Evolutionary conservation across 148 eudicot genomes (phyloP).

Genomic region (Chenopodium berlandieri): DNA sequence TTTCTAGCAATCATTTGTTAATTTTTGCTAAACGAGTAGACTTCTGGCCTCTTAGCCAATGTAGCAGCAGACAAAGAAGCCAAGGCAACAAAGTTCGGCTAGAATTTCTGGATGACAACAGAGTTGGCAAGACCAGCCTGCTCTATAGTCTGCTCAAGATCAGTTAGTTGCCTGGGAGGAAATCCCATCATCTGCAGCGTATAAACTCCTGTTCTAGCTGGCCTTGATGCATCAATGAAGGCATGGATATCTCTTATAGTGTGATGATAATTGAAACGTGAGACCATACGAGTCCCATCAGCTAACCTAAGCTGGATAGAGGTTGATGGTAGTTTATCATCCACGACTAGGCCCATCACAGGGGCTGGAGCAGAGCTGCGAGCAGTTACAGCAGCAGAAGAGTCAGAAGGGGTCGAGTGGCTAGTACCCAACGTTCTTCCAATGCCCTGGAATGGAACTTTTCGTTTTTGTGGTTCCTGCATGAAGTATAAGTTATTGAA

Average conservation of each 20-base stretch:
- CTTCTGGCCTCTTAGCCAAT: neutral
- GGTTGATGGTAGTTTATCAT: conserved; percentile 55
- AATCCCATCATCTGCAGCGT: conserved; percentile 71
- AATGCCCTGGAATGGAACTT: conserved; percentile 55
- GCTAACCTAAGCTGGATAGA: conserved; percentile 77
- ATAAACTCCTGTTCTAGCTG: conserved; percentile 51
- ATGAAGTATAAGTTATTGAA: conserved; percentile 13
- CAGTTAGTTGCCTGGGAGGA: conserved; percentile 76
- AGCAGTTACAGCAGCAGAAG: conserved; percentile 24
- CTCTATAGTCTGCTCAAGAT: conserved; percentile 71
- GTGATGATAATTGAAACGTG: conserved; percentile 70
- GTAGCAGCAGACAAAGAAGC: neutral
- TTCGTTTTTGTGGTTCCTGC: conserved; percentile 54
- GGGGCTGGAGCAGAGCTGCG: conserved; percentile 50
- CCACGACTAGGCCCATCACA: conserved; percentile 54
- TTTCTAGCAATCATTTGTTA: conserved; percentile 5
- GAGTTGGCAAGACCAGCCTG: conserved; percentile 81
- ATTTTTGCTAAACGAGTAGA: neutral
- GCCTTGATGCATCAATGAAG: conserved; percentile 76
- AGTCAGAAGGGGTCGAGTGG: conserved; percentile 24
- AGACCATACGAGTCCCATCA: conserved; percentile 81
- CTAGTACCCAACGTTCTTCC: conserved; percentile 63
- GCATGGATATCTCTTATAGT: conserved; percentile 61
- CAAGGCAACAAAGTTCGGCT: conserved; percentile 1
- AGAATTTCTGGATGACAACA: conserved; percentile 75